Percentiles rank a stretch among this genome's conserved stretches.
These are phyloP conservation scores for Zizania latifolia DNA, from an alignment of 176 grass and related monocot species.

Conservation along the genomic window DNA sequence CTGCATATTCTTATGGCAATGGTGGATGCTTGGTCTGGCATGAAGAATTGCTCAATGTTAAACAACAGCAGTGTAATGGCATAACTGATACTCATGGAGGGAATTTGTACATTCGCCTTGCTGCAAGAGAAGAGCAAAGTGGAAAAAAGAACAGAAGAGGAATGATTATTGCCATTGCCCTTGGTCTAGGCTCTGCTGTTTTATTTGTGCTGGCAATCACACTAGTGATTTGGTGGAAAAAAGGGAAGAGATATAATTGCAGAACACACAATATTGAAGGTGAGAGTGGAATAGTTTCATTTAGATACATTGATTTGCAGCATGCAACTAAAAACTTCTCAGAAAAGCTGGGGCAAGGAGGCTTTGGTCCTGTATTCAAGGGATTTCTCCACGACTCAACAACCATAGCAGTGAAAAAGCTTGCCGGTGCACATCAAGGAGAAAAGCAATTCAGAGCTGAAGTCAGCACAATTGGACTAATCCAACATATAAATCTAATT, in stretches of 20 bases:
- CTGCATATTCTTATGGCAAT: conserved; percentile 41
- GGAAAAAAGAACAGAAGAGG: background rate
- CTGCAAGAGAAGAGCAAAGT: conserved; percentile 28
- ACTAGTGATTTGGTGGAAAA: background rate
- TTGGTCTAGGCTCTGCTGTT: background rate
- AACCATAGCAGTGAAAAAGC: conserved; percentile 50
- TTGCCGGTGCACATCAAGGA: conserved; percentile 30
- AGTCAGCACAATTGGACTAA: conserved; percentile 15
- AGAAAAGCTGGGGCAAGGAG: conserved; percentile 37
- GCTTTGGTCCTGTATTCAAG: conserved; percentile 52
- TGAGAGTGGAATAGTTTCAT: conserved; percentile 14
- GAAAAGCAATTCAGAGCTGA: conserved; percentile 37
- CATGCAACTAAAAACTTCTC: conserved; percentile 49
- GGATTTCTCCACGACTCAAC: conserved; percentile 34
- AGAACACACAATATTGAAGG: conserved; percentile 22
- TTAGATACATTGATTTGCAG: conserved; percentile 36
- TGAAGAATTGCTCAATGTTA: conserved; percentile 41
- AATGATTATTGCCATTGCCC: background rate
- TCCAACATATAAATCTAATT: conserved; percentile 27
- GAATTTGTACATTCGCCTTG: conserved; percentile 46
- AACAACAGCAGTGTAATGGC: conserved; percentile 29
- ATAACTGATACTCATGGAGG: conserved; percentile 14
- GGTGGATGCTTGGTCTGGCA: conserved; percentile 42
- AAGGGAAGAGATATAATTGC: background rate
- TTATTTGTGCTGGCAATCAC: background rate